Conservation (phyloP, 176 grass and related monocot species). For the Oryza punctata region DNA sequence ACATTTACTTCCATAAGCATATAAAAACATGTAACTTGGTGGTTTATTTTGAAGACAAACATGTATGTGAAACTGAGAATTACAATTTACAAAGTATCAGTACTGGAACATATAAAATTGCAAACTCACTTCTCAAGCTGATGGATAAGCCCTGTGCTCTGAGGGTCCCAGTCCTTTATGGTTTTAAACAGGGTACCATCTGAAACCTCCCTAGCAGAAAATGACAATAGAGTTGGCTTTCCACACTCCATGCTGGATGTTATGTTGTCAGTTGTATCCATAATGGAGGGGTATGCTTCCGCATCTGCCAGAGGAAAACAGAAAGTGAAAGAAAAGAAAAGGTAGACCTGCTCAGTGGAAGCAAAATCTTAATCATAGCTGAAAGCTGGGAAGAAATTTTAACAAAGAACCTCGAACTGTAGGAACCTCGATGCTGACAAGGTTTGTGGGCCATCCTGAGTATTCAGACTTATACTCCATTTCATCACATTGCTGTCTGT, state of each 20-base stretch:
- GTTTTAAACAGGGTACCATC: constrained; percentile 96
- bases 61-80: not conserved
- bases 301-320: constrained; percentile 43
- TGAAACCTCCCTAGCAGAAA: constrained; percentile 91
- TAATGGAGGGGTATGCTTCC: constrained; percentile 73
- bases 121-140: constrained; percentile 84
- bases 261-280: constrained; percentile 57
- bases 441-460: constrained; percentile 84
- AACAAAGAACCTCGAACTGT: constrained; percentile 64
- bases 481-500: constrained; percentile 86
- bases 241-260: constrained; percentile 73
- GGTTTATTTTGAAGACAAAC: constrained; percentile 34
- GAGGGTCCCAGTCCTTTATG: constrained; percentile 83
- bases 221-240: constrained; percentile 79
- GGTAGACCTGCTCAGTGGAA: constrained; percentile 25
- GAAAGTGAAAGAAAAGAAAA: constrained; percentile 18
- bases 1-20: not conserved
- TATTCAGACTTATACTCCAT: constrained; percentile 63
- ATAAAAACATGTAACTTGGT: not conserved
- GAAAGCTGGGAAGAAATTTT: constrained; percentile 28
- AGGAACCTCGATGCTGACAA: constrained; percentile 90
- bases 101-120: not conserved
- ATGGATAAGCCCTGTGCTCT: constrained; percentile 73
- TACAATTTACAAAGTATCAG: constrained; percentile 1
- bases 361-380: constrained; percentile 23